These are phyloP conservation scores for Sisymbrium irio DNA, from an alignment of 345 rosid species.

Conservation along the genomic window DNA sequence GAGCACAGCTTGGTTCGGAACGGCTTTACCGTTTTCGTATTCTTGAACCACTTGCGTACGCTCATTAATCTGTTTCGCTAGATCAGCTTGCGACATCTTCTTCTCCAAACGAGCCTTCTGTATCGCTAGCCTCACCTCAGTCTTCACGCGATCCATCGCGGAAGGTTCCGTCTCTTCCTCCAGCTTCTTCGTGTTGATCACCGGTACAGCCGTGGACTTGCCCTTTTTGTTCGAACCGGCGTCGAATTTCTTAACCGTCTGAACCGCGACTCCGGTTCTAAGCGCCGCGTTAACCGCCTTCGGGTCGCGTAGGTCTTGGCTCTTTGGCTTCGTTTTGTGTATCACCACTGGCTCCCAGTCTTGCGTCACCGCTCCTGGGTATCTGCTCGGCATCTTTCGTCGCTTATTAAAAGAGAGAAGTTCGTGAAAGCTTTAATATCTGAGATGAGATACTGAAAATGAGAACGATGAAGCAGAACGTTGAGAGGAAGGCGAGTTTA, in stretches of 20 bases:
- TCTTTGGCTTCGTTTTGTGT: conserved; percentile 55
- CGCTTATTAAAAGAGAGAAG: background rate
- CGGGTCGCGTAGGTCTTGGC: conserved; percentile 58
- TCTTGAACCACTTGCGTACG: conserved; percentile 78
- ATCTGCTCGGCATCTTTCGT: conserved; percentile 42
- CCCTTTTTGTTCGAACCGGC: conserved; percentile 71
- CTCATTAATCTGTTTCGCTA: conserved; percentile 78
- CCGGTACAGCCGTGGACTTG: conserved; percentile 37
- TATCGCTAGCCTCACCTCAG: conserved; percentile 62
- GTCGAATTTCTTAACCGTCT: conserved; percentile 63
- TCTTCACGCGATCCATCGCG: conserved; percentile 49
- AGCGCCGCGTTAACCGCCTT: conserved; percentile 76
- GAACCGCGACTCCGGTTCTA: conserved; percentile 54
- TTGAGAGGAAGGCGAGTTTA: background rate
- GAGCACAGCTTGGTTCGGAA: conserved; percentile 63
- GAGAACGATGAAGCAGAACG: background rate
- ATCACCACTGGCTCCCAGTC: conserved; percentile 89
- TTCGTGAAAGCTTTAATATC: too few relatives aligned
- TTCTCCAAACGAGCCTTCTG: conserved; percentile 72
- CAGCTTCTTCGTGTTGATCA: conserved; percentile 52
- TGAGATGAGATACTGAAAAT: too few relatives aligned
- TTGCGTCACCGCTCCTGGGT: conserved; percentile 57
- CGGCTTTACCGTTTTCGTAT: conserved; percentile 87
- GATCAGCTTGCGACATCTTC: conserved; percentile 76
- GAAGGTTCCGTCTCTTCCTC: conserved; percentile 69